Evolutionary conservation across 192 early-diverging fungal species (phyloP), one percentile per base, ranked within the genome.

Genomic region (Dispira simplex): DNA sequence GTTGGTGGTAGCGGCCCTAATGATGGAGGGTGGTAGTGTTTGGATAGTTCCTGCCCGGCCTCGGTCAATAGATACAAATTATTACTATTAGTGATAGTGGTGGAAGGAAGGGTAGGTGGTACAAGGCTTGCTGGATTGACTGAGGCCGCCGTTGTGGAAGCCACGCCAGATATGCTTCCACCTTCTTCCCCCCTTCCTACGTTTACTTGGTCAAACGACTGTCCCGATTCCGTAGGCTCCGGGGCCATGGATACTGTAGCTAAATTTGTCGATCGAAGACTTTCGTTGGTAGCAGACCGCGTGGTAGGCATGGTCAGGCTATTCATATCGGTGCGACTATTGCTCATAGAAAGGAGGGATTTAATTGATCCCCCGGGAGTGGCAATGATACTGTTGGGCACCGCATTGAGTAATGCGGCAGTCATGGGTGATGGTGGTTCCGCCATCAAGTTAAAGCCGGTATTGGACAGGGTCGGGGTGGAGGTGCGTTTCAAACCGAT

Each of bases 401-500:
- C 64, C 6, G 64, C 58, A 21, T 46, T 59, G 8, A 65, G n/a
- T 23, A 58, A 45, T 11, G 64, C 54, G 8, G 64, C 46, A 32
- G 46, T 65, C 47, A 51, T 46, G 46, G 46, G 64, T 18, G 64
- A 65, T 2, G 64, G 26, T 18, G 43, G 64, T 10, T 44, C 64
- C 23, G 64, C 49, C 12, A 58, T 9, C 14, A 59, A 44, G 49
- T 26, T 52, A 25, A 20, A 26, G 46, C 46, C 48, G 48, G 32
- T 4, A 14, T n/a, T 9, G 14, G 52, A 45, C 11, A 27, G 44
- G 4, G 3, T 20, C 8, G 46, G 44, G 8, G 43, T 26, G 2
- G 48, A 21, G 14, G 39, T 14, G 27, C 32, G 20, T 32, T 55
- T 44, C 0, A 85, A 85, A 0, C 85, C 85, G 20, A 79, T 78